A percentile compares a stretch with the other conserved stretches of the same genome.
Evolutionary conservation across 345 rosid species (phyloP).

Genomic region (Dovyalis caffra): DNA sequence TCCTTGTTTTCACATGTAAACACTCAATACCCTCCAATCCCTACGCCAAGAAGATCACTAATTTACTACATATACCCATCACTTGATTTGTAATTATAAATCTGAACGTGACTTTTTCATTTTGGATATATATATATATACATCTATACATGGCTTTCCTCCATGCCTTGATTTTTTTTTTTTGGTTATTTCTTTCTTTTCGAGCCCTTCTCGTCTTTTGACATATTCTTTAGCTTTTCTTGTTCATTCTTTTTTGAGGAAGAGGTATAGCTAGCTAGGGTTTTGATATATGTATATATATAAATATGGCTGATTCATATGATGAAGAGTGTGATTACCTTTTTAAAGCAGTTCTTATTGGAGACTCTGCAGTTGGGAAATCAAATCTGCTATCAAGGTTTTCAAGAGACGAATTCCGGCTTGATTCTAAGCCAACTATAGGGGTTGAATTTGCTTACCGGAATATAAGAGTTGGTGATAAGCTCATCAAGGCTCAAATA

Average conservation of each 20-base stretch:
- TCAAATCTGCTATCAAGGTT: slow-evolving; percentile 82
- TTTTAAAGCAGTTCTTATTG: slow-evolving; percentile 78
- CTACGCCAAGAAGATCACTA: neutral
- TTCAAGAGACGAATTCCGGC: slow-evolving; percentile 64
- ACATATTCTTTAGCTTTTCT: neutral
- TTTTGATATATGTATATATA: neutral
- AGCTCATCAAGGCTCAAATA: slow-evolving; percentile 80
- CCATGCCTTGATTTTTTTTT: neutral
- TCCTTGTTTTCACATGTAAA: slow-evolving; percentile 10
- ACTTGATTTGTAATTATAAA: neutral
- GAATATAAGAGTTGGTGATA: slow-evolving; percentile 56
- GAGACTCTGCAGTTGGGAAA: slow-evolving; percentile 85
- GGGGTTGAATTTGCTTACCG: slow-evolving; percentile 89
- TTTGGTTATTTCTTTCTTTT: neutral
- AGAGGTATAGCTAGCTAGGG: neutral
- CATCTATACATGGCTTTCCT: neutral
- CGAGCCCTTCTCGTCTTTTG: neutral
- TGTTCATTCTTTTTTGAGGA: neutral
- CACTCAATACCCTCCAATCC: slow-evolving; percentile 13
- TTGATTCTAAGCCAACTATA: slow-evolving; percentile 88
- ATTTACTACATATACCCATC: neutral
- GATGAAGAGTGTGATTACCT: slow-evolving; percentile 87
- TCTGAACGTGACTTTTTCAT: neutral
- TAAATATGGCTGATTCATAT: slow-evolving; percentile 45
- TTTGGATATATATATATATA: neutral